Percentiles rank a stretch among this genome's conserved stretches.
phyloP scores from a whole-genome alignment of 768 basidiomycete species.

The Dacryopinax primogenitus region DNA sequence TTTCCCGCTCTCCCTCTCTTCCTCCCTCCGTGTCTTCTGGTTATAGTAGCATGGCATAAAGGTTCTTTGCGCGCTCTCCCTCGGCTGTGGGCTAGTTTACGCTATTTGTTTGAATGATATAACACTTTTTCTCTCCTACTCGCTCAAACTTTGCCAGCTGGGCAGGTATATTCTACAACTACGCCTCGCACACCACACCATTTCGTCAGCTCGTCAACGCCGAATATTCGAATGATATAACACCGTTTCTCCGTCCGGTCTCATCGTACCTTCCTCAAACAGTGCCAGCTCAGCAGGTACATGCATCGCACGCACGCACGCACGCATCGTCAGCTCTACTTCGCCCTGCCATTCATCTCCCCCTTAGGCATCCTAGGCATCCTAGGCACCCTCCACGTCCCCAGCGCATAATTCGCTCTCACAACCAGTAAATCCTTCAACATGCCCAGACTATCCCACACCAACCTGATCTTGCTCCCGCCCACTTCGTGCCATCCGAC shows the following conservation, averaged over 20 bases:
- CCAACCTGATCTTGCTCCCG: slow-evolving; percentile 81
- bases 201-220: too few relatives aligned
- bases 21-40: slow-evolving; percentile 7
- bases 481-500: slow-evolving; percentile 89
- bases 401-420: slow-evolving; percentile 63
- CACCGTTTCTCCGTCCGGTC: too few relatives aligned
- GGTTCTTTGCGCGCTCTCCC: slow-evolving; percentile 7
- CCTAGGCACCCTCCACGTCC: slow-evolving; percentile 46
- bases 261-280: too few relatives aligned
- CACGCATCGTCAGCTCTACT: background rate
- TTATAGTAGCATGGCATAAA: slow-evolving; percentile 10
- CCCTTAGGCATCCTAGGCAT: background rate
- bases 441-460: slow-evolving; percentile 80
- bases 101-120: slow-evolving; percentile 8
- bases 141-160: too few relatives aligned
- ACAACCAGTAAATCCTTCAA: slow-evolving; percentile 73
- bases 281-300: too few relatives aligned
- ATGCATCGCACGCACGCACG: too few relatives aligned
- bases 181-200: too few relatives aligned
- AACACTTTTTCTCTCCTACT: background rate
- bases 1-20: background rate
- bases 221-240: too few relatives aligned
- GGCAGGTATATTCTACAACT: slow-evolving; percentile 3
- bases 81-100: slow-evolving; percentile 2
- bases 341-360: background rate